A percentile compares a stretch with the other conserved stretches of the same genome.
phyloP scores from a whole-genome alignment of 805 yeast genomes.

The Candida rishiriensis region DNA sequence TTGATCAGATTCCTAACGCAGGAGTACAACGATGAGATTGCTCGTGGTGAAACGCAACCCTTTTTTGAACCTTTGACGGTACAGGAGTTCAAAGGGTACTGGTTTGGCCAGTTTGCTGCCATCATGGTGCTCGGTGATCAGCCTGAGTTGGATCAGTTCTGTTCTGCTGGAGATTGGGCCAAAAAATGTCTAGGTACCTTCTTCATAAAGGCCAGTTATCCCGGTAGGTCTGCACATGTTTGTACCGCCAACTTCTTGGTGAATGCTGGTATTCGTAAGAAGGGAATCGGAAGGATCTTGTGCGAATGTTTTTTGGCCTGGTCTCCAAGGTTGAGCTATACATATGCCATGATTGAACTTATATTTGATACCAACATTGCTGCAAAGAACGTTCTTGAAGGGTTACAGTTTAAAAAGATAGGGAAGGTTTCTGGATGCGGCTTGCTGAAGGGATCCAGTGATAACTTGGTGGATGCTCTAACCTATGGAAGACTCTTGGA shows the following conservation, averaged over 20 bases:
- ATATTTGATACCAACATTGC: conserved; percentile 87
- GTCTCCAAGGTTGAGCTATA: conserved; percentile 88
- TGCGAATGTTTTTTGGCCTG: conserved; percentile 83
- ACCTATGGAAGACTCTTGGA: conserved; percentile 80
- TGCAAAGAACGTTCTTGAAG: conserved; percentile 74
- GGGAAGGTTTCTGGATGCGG: conserved; percentile 89
- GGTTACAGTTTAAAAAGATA: conserved; percentile 67
- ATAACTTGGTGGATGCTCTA: conserved; percentile 74
- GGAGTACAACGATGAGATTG: conserved; percentile 90
- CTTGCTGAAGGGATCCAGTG: conserved; percentile 74
- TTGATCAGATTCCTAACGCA: conserved; percentile 78
- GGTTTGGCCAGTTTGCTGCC: conserved; percentile 87
- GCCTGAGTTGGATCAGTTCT: conserved; percentile 37
- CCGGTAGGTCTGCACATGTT: conserved; percentile 91
- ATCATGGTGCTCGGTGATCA: conserved; percentile 76
- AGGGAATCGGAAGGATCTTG: conserved; percentile 84
- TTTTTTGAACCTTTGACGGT: conserved; percentile 74
- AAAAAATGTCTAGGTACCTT: conserved; percentile 89
- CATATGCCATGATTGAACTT: conserved; percentile 76
- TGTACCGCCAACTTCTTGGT: conserved; percentile 87
- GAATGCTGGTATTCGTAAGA: conserved; percentile 87
- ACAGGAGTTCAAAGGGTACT: conserved; percentile 73
- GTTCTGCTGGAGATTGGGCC: conserved; percentile 68
- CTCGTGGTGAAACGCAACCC: conserved; percentile 82
- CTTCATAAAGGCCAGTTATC: conserved; percentile 80